Evolutionary conservation across 768 basidiomycete species (phyloP).

Genomic region (Tulasnella sp.): DNA sequence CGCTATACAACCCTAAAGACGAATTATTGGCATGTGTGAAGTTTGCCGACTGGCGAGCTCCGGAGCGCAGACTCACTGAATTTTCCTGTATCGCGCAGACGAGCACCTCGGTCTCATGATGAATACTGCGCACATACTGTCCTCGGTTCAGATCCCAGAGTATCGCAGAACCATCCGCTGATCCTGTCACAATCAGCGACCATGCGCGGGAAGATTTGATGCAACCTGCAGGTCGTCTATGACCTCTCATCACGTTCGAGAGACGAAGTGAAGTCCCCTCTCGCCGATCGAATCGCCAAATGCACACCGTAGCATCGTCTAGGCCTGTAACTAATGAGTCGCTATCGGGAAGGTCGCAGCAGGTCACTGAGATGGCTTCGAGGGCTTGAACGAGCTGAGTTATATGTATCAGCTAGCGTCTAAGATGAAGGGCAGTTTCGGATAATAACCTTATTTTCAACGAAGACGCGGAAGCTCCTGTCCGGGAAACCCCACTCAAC

Average conservation of each 20-base stretch:
- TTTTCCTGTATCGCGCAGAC: conserved; percentile 75
- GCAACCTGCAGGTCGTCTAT: conserved; percentile 54
- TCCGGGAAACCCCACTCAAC: conserved; percentile 48
- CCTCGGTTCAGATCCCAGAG: conserved; percentile 86
- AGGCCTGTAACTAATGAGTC: conserved; percentile 70
- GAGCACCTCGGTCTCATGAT: conserved; percentile 52
- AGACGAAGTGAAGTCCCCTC: conserved; percentile 29
- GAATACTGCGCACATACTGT: conserved; percentile 67
- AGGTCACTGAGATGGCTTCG: conserved; percentile 59
- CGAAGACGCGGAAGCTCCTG: conserved; percentile 42
- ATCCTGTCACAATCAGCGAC: conserved; percentile 76
- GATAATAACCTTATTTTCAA: conserved; percentile 45
- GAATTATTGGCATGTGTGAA: background rate
- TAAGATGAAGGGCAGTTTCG: background rate
- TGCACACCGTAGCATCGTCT: conserved; percentile 64
- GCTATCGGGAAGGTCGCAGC: conserved; percentile 67
- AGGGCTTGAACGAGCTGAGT: conserved; percentile 67
- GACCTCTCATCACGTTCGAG: conserved; percentile 71
- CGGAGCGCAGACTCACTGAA: conserved; percentile 43
- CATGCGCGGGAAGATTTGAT: conserved; percentile 68
- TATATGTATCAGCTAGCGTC: no score
- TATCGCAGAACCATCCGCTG: conserved; percentile 73
- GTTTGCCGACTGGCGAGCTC: background rate
- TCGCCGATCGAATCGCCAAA: conserved; percentile 57
- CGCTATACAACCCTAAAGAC: conserved; percentile 68